Evolutionary conservation across 805 yeast genomes (phyloP).

Genomic region (Saccharomycopsis oosterbeekiorum): DNA sequence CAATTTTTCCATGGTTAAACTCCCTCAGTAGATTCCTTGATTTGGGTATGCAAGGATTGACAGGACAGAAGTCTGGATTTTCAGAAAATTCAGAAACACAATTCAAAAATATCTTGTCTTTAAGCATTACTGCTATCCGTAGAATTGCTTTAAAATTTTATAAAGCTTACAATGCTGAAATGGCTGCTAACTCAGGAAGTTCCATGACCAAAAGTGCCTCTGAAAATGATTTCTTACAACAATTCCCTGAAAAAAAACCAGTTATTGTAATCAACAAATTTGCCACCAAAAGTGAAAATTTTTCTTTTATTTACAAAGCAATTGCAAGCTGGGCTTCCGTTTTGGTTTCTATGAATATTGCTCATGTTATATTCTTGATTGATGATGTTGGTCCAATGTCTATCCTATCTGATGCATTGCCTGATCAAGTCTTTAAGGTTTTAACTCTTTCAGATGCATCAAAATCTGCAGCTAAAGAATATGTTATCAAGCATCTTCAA

Average conservation of each 20-base stretch:
- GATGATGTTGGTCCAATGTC: conserved; percentile 74
- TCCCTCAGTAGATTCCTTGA: conserved; percentile 71
- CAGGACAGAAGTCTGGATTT: conserved; percentile 89
- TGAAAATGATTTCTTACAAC: conserved; percentile 76
- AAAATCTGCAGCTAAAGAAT: conserved; percentile 54
- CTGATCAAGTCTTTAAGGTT: conserved; percentile 77
- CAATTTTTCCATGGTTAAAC: conserved; percentile 89
- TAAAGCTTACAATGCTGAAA: conserved; percentile 16
- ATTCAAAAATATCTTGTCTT: conserved; percentile 66
- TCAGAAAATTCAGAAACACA: conserved; percentile 77
- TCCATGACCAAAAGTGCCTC: conserved; percentile 28
- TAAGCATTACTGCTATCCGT: conserved; percentile 65
- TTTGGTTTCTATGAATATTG: conserved; percentile 65
- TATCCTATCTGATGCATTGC: conserved; percentile 59
- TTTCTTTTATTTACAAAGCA: conserved; percentile 59
- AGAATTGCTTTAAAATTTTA: conserved; percentile 45
- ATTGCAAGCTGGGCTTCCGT: conserved; percentile 85
- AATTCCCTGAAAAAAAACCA: conserved; percentile 78
- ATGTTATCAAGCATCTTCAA: conserved; percentile 47
- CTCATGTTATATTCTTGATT: conserved; percentile 84
- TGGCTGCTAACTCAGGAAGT: conserved; percentile 24
- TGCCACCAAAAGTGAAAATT: conserved; percentile 43
- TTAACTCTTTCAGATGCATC: conserved; percentile 77
- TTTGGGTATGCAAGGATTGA: conserved; percentile 76
- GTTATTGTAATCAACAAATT: conserved; percentile 76